These are phyloP conservation scores for Phytophthora colocasiae DNA, from an alignment of 352 stramenopile species.

Conservation along the genomic window DNA sequence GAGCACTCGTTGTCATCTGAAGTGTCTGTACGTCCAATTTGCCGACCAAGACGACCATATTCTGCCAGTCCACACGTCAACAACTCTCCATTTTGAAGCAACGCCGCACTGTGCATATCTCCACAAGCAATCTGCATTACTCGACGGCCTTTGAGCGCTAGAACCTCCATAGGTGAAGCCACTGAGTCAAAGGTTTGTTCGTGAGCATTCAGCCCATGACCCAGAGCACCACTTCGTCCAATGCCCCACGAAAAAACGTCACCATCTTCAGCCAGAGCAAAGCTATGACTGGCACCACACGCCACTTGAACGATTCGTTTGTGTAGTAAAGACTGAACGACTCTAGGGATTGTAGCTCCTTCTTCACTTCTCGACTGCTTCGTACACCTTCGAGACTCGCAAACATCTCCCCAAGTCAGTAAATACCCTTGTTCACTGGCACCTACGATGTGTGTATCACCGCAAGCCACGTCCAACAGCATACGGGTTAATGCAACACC, in stretches of 20 bases:
- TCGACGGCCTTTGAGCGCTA: conserved; percentile 46
- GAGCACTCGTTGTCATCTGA: conserved; percentile 27
- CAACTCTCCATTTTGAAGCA: conserved; percentile 51
- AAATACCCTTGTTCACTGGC: conserved; percentile 80
- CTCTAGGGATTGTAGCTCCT: conserved; percentile 19
- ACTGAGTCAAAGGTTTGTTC: conserved; percentile 43
- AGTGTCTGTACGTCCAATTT: not conserved
- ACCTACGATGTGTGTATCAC: conserved; percentile 62
- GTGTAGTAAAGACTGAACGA: conserved; percentile 57
- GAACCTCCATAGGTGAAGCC: conserved; percentile 59
- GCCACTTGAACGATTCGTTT: conserved; percentile 68
- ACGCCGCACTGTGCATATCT: conserved; percentile 63
- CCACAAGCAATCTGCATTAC: conserved; percentile 62
- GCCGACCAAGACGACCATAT: conserved; percentile 61
- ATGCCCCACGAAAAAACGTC: conserved; percentile 76
- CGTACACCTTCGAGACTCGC: conserved; percentile 44
- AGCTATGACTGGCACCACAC: conserved; percentile 66
- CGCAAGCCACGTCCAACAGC: conserved; percentile 67
- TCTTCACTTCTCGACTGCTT: not conserved
- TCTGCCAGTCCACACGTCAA: conserved; percentile 71
- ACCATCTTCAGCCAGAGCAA: conserved; percentile 68
- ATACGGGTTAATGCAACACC: conserved; percentile 58
- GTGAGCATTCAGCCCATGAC: conserved; percentile 50
- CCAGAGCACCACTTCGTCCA: conserved; percentile 59
- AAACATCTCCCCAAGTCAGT: conserved; percentile 75